These are phyloP conservation scores for Limnanthes douglasii DNA, from an alignment of 345 rosid species.

Conservation along the genomic window DNA sequence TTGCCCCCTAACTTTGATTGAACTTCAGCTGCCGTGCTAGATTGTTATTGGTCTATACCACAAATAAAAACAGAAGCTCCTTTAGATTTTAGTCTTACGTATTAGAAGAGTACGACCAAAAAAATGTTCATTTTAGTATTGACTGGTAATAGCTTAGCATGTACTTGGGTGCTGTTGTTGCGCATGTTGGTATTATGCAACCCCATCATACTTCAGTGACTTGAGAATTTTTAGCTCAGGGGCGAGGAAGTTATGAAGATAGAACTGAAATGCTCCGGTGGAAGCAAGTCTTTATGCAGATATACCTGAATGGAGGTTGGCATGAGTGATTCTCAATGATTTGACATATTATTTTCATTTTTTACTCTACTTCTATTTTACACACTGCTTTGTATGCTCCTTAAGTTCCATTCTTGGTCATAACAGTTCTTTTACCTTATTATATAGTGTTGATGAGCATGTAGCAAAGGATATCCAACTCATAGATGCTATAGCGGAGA, in stretches of 20 bases:
- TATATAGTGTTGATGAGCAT: conserved; percentile 86
- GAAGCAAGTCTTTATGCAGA: conserved; percentile 89
- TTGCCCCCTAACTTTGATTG: too few species aligned
- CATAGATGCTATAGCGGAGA: conserved; percentile 91
- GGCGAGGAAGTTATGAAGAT: conserved; percentile 91
- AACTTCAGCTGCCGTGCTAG: too few species aligned
- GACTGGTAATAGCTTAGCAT: too few species aligned
- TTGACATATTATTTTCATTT: conserved; percentile 5
- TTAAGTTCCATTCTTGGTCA: background rate
- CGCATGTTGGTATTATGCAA: too few species aligned
- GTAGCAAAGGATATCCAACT: conserved; percentile 87
- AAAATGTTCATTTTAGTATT: too few species aligned
- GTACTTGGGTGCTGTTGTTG: too few species aligned
- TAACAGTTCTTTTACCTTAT: conserved; percentile 15
- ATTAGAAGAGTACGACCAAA: too few species aligned
- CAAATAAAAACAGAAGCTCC: too few species aligned
- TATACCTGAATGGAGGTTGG: conserved; percentile 98
- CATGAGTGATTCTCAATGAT: too few species aligned
- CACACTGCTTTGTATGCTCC: background rate
- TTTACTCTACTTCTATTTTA: conserved; percentile 1
- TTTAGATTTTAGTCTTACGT: too few species aligned
- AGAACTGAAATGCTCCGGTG: conserved; percentile 92
- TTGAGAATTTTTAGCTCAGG: conserved; percentile 37
- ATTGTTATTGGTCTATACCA: too few species aligned
- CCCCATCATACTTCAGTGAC: too few species aligned